Evolutionary conservation across 192 early-diverging fungal genomes (phyloP), one percentile per base, ranked within the genome.

Genomic region (Phlyctochytrium planicorne): DNA sequence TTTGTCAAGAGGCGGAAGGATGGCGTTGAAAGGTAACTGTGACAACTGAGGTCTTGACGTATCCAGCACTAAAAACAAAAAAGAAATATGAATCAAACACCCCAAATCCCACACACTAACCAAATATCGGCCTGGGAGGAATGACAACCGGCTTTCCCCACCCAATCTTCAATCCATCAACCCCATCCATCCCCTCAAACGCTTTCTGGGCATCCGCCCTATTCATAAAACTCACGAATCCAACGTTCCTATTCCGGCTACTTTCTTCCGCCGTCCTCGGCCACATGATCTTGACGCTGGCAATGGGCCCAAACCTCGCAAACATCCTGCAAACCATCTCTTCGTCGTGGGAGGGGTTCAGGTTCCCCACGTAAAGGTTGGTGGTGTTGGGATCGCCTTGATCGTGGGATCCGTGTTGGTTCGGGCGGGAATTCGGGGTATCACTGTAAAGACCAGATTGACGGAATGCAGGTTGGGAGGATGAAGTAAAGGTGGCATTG

Each of bases 201-300:
- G 95, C 93, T 25, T 76, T 64, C 14, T 78, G 86, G 0, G 95
- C 95, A 70, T 82, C 80, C 12, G 59, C 67, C 23, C 95, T 81
- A 20, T 84, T 78, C 92, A 94, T 94, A 72, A 93, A 97, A 63
- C 91, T 90, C 16, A 97, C 90, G 80, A 97, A 97, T 23, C 90
- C 93, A 61, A 83, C 90, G 66, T 93, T 94, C 10, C 87, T 76
- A 52, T 86, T 83, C 12, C 94, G 84, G 24, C 89, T 89, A 34
- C 84, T 84, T 73, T 93, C 91, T 53, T 93, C 92, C n/a, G 74
- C 79, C 0, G 90, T 90, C 16, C 95, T 89, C 1, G 94, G 93
- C 93, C 94, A 94, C 95, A 97, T 93, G 52, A 97, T 90, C 69
- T 97, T 97, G 56, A 95, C 90, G 60, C 90, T 91, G 6, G 84